A percentile compares a stretch with the other conserved stretches of the same genome.
Evolutionary conservation across 1,284 basidiomycete species (phyloP).

Genomic region (Entoloma clypeatum): DNA sequence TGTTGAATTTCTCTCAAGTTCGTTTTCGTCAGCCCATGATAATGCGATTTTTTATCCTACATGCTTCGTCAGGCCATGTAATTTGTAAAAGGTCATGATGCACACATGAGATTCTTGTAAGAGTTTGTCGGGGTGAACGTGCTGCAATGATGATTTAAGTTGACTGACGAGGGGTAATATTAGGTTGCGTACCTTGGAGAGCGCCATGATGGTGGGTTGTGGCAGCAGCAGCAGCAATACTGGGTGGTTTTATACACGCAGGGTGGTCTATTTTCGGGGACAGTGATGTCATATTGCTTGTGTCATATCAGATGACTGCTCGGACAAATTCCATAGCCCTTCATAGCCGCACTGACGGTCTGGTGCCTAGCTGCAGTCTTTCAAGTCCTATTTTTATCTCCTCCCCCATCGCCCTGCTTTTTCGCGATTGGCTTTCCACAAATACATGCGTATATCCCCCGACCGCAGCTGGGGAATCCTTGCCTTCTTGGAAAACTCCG

Average conservation of each 20-base stretch:
- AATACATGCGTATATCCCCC: conserved; percentile 83
- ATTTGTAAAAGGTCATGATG: conserved; percentile 2
- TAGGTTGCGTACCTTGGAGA: conserved; percentile 33
- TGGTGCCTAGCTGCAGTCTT: conserved; percentile 17
- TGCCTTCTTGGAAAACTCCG: conserved; percentile 58
- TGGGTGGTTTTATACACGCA: no score
- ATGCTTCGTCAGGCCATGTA: neutral
- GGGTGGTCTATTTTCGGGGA: no score
- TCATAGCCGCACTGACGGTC: no score
- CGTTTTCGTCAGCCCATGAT: conserved; percentile 36
- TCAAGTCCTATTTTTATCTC: conserved; percentile 40
- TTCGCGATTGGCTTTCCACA: conserved; percentile 54
- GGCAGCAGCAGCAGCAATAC: conserved; percentile 4
- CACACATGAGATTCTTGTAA: conserved; percentile 51
- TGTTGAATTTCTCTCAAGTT: conserved; percentile 33
- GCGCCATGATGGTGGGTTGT: conserved; percentile 29
- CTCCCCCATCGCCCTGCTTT: conserved; percentile 44
- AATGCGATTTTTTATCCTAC: conserved; percentile 47
- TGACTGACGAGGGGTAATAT: neutral
- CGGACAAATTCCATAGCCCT: conserved; percentile 8
- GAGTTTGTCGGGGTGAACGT: conserved; percentile 61
- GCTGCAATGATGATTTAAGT: conserved; percentile 35
- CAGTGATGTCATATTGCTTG: conserved; percentile 6
- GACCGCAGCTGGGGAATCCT: conserved; percentile 52
- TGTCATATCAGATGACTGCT: no score